Conservation (phyloP, 345 rosid genomes). For the Aurinia saxatilis region DNA sequence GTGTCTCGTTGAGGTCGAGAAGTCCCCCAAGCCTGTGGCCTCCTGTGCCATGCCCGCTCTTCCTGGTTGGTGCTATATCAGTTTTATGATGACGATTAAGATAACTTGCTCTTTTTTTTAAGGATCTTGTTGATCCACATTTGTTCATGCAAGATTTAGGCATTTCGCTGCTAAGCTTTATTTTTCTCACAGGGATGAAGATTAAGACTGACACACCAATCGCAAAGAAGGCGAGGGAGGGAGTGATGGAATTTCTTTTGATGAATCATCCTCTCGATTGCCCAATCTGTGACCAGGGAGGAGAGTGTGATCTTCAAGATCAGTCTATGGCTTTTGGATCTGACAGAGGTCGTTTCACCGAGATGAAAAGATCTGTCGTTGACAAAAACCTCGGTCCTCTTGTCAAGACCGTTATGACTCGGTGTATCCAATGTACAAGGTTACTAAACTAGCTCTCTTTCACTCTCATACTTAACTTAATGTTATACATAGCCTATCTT, state of each 20-base stretch:
- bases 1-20: constrained; percentile 99
- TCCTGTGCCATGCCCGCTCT: constrained; percentile 99
- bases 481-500: background rate
- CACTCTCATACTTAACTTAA: background rate
- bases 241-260: constrained; percentile 94
- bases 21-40: constrained; percentile 97
- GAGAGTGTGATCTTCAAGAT: constrained; percentile 99
- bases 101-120: background rate
- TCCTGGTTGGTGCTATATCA: constrained; percentile 49
- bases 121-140: background rate
- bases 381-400: constrained; percentile 98
- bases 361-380: constrained; percentile 93
- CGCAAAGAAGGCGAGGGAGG: constrained; percentile 97
- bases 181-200: constrained; percentile 69
- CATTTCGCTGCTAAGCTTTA: no score
- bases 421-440: constrained; percentile 99
- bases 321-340: constrained; percentile 99
- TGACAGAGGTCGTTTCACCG: constrained; percentile 95
- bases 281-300: constrained; percentile 98
- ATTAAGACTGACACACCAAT: constrained; percentile 92
- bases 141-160: no score
- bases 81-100: background rate
- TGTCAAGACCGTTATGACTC: constrained; percentile 99
- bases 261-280: constrained; percentile 99
- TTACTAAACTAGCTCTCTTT: constrained; percentile 15